Evolutionary conservation across 2,329 filamentous ascomycete species (phyloP).

Genomic region (Trichothecium sympodiale): DNA sequence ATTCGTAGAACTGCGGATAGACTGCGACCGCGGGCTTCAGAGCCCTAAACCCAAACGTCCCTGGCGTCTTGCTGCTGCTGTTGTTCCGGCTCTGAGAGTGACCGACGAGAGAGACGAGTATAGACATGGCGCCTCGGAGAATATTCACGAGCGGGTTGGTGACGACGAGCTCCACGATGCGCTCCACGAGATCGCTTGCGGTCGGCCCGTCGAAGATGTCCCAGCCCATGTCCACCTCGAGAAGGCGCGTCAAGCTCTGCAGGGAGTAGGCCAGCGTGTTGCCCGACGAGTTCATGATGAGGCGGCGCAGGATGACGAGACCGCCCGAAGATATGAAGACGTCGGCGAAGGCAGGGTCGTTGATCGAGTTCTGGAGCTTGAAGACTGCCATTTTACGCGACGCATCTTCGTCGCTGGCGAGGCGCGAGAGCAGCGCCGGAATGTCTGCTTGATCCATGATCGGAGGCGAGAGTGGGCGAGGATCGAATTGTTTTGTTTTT

Average conservation of each 20-base stretch:
- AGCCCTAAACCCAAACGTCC: slow-evolving; percentile 76
- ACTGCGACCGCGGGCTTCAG: slow-evolving; percentile 85
- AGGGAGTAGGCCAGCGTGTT: slow-evolving; percentile 95
- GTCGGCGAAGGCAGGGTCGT: slow-evolving; percentile 92
- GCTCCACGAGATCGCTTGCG: slow-evolving; percentile 56
- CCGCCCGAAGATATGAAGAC: slow-evolving; percentile 89
- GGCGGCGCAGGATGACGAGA: slow-evolving; percentile 64
- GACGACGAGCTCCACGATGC: slow-evolving; percentile 85
- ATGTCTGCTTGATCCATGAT: slow-evolving; percentile 57
- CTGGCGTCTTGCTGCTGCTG: slow-evolving; percentile 32
- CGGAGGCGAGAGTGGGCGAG: slow-evolving; percentile 5
- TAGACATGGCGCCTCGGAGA: slow-evolving; percentile 90
- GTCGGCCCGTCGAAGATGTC: slow-evolving; percentile 62
- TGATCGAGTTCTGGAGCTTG: slow-evolving; percentile 91
- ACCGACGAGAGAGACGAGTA: slow-evolving; percentile 85
- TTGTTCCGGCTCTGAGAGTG: slow-evolving; percentile 48
- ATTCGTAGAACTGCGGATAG: slow-evolving; percentile 88
- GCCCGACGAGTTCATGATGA: slow-evolving; percentile 76
- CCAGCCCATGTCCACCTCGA: slow-evolving; percentile 98
- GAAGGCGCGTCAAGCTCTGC: slow-evolving; percentile 72
- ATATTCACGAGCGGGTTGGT: slow-evolving; percentile 96
- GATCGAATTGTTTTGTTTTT: neutral
- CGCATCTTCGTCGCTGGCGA: slow-evolving; percentile 69
- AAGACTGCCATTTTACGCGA: slow-evolving; percentile 98
- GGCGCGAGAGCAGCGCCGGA: slow-evolving; percentile 51